Evolutionary conservation across 1,284 basidiomycete genomes (phyloP).

Genomic region (Puccinia coronata): DNA sequence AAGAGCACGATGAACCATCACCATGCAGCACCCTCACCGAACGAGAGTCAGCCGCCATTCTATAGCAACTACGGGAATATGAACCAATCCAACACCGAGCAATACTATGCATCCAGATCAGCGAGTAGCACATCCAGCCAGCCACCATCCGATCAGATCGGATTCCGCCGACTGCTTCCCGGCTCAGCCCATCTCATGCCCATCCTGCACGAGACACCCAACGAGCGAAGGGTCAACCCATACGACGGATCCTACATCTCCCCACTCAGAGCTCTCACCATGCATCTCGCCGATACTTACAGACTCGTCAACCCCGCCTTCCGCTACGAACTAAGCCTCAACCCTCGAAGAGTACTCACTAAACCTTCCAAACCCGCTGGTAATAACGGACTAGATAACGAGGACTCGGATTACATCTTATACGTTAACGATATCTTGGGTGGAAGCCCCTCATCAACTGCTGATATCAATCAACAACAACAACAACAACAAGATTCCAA

Average conservation of each 20-base stretch:
- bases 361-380: conserved; percentile 90
- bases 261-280: conserved; percentile 82
- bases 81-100: no score
- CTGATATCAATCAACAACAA: neutral
- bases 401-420: conserved; percentile 94
- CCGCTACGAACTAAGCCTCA: conserved; percentile 86
- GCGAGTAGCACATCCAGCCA: conserved; percentile 33
- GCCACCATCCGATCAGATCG: conserved; percentile 14
- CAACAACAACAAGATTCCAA: neutral
- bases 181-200: conserved; percentile 26
- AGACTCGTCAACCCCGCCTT: conserved; percentile 87
- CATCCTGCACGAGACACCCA: conserved; percentile 19
- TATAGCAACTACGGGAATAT: neutral
- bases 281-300: conserved; percentile 81
- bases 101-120: conserved; percentile 47
- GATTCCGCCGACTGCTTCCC: conserved; percentile 25
- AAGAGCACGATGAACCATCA: neutral
- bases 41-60: neutral
- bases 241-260: conserved; percentile 38
- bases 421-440: conserved; percentile 96
- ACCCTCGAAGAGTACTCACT: conserved; percentile 87
- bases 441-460: conserved; percentile 54
- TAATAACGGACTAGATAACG: conserved; percentile 94
- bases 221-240: conserved; percentile 36
- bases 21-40: neutral